Conservation (phyloP, 2,329 filamentous ascomycete genomes). For the Ceratocystis lukuohia region DNA sequence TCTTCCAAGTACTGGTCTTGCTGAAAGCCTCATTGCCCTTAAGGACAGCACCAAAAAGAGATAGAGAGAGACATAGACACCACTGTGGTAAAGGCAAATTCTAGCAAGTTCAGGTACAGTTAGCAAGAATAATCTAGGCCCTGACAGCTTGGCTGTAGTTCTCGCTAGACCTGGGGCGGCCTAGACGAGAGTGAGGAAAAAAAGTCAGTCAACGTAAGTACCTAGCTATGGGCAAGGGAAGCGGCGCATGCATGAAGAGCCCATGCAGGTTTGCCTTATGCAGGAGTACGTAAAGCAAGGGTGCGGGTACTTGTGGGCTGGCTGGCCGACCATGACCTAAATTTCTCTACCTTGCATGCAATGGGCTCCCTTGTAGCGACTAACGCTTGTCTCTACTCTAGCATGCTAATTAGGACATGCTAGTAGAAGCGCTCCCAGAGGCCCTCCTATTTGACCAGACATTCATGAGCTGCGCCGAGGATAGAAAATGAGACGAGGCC, state of each 20-base stretch:
- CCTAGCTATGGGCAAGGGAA: conserved; percentile 2
- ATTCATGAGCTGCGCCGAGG: not conserved
- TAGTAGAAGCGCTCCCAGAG: not conserved
- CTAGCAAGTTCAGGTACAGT: not conserved
- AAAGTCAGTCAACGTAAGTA: not conserved
- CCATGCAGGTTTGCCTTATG: conserved; percentile 8
- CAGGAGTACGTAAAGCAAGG: not conserved
- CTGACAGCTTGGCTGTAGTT: not conserved
- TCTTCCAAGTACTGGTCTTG: not conserved
- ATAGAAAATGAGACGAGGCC: not conserved
- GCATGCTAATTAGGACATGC: not conserved
- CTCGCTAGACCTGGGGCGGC: not conserved
- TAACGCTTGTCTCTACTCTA: not conserved
- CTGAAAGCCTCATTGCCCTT: not conserved
- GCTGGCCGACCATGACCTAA: not conserved
- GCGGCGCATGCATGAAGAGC: conserved; percentile 7
- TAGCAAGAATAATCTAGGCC: not conserved
- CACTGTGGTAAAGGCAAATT: not conserved
- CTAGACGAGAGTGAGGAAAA: not conserved
- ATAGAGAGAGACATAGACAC: not conserved
- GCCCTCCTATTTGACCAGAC: not conserved
- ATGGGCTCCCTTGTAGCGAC: not conserved
- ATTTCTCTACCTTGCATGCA: not conserved
- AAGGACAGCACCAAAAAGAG: not conserved
- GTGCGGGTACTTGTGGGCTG: not conserved